Percentiles rank a stretch among this genome's conserved stretches.
phyloP scores from a whole-genome alignment of 1,284 basidiomycete genomes.

The Coniophora puteana region DNA sequence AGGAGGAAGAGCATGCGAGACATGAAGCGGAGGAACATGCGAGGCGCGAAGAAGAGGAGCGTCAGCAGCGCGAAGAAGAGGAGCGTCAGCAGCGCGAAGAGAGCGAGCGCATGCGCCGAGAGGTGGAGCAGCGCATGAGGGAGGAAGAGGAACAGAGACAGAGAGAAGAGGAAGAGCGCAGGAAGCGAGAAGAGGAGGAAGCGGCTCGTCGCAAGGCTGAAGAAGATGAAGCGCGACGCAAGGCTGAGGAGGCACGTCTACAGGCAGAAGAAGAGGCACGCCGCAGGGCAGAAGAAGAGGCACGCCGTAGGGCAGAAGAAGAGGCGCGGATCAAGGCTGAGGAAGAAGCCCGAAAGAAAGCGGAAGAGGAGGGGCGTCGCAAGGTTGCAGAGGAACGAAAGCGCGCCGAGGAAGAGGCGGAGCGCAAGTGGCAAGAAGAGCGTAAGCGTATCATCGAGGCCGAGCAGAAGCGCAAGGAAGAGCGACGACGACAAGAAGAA shows the following conservation, averaged over 20 bases:
- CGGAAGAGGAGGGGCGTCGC: constrained; percentile 20
- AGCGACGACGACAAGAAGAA: constrained; percentile 20
- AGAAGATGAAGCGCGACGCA: constrained; percentile 2
- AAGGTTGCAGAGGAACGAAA: too few relatives aligned
- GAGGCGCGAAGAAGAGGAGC: constrained; percentile 1
- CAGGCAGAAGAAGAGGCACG: constrained; percentile 13
- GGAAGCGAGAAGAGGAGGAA: constrained; percentile 5
- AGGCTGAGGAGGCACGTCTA: constrained; percentile 12
- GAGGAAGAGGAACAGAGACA: constrained; percentile 1
- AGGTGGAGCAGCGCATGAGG: constrained; percentile 14
- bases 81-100: neutral
- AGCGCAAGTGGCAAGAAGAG: constrained; percentile 28
- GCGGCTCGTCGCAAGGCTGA: constrained; percentile 23
- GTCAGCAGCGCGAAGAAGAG: neutral
- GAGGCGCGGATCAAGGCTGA: constrained; percentile 12
- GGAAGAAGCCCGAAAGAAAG: constrained; percentile 16
- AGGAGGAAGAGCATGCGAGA: constrained; percentile 1
- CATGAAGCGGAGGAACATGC: neutral
- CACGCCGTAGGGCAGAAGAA: constrained; percentile 11
- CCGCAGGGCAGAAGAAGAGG: constrained; percentile 4
- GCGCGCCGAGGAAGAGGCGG: constrained; percentile 29
- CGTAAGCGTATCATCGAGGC: constrained; percentile 18
- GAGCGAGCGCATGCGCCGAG: constrained; percentile 3
- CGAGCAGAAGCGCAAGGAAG: constrained; percentile 21
- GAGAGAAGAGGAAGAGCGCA: neutral